Evolutionary conservation across 1,139 yeast species (phyloP).

Genomic region (Kazachstania sp.): DNA sequence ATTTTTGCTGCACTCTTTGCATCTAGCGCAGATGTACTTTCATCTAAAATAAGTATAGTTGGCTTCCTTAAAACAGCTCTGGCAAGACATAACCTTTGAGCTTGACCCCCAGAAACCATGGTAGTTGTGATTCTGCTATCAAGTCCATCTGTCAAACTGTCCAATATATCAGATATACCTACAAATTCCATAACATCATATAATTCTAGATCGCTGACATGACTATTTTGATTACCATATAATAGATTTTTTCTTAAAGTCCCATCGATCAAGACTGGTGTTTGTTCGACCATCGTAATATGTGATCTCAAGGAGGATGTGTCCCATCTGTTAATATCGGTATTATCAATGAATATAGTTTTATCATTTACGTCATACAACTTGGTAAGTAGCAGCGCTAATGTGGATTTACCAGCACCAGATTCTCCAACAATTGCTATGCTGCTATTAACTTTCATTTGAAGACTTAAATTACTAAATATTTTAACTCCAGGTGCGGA

Average conservation of each 20-base stretch:
- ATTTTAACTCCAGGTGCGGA: constrained; percentile 24
- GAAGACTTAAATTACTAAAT: constrained; percentile 37
- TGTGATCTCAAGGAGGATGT: constrained; percentile 42
- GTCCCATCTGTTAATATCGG: constrained; percentile 41
- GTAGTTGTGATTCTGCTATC: constrained; percentile 51
- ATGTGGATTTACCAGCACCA: constrained; percentile 76
- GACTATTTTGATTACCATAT: constrained; percentile 41
- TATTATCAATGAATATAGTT: constrained; percentile 34
- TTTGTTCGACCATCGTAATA: constrained; percentile 64
- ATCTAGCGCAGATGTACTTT: constrained; percentile 74
- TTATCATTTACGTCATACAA: constrained; percentile 40
- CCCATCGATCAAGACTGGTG: constrained; percentile 56
- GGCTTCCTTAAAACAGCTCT: constrained; percentile 63
- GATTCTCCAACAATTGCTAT: constrained; percentile 67
- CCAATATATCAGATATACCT: constrained; percentile 45
- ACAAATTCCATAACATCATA: constrained; percentile 38
- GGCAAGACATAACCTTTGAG: constrained; percentile 68
- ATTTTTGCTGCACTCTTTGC: constrained; percentile 44
- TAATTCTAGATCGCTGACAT: constrained; percentile 34
- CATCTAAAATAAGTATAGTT: constrained; percentile 59
- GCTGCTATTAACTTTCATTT: constrained; percentile 39
- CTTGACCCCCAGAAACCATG: constrained; percentile 70
- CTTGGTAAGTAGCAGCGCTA: constrained; percentile 45
- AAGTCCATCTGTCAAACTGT: constrained; percentile 46
- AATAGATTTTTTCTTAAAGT: constrained; percentile 55